Percentiles rank a stretch among this genome's conserved stretches.
Conservation (phyloP, 345 rosid genomes). For the Salix arbutifolia region DNA sequence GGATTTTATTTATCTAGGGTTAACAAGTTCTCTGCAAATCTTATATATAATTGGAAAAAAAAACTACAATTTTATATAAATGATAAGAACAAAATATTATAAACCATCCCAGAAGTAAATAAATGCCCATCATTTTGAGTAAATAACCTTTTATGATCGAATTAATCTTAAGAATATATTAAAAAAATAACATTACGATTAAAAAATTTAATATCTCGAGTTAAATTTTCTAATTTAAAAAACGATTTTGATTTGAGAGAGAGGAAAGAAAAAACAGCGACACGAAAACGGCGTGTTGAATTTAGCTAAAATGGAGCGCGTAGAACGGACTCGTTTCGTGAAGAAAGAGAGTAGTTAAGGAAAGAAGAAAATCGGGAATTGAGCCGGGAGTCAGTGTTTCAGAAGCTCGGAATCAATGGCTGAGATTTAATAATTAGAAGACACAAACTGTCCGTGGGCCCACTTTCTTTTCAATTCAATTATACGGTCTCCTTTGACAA, state of each 20-base stretch:
- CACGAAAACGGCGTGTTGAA: background rate
- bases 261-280: background rate
- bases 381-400: conserved; percentile 6
- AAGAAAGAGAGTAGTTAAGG: background rate
- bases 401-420: conserved; percentile 9
- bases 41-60: too few relatives aligned
- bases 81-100: too few relatives aligned
- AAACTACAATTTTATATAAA: too few relatives aligned
- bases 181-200: too few relatives aligned
- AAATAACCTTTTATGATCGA: background rate
- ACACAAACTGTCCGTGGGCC: background rate
- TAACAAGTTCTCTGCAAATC: too few relatives aligned
- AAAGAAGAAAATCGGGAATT: background rate
- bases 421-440: background rate
- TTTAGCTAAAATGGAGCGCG: background rate
- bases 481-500: background rate
- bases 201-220: background rate
- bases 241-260: background rate
- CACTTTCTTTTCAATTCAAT: background rate
- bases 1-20: too few relatives aligned
- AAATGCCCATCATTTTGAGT: background rate
- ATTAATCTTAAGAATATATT: too few relatives aligned
- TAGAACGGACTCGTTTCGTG: background rate
- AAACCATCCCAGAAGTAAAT: background rate
- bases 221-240: background rate